Base-by-base conservation (phyloP, 805 yeast species). In the Hermanozyma aechmeae region DNA sequence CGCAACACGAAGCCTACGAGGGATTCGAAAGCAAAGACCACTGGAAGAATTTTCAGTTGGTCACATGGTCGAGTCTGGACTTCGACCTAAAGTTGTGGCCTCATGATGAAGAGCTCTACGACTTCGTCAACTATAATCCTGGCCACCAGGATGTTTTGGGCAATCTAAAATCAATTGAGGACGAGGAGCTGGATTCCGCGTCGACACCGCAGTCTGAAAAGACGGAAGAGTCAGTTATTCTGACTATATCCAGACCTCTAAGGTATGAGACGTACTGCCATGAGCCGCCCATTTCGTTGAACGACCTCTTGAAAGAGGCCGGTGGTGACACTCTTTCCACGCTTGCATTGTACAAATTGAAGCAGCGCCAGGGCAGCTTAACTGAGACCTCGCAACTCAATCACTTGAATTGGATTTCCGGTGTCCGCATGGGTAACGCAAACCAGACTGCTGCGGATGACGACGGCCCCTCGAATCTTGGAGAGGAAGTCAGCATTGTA, bases 391-490 rank as follows among this genome's bases (percentile, higher is more conserved):
- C 58, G 32, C 70, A 71, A 31, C 48, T 72, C 17, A 76, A 79
- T 41, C 94, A 84, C 46, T 58, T 89, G 36, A 77, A 80, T 38
- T 89, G 97, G 97, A 76, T 93, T 22, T 78, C 96, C 0, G 96
- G 97, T 29, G 94, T 89, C 6, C 65, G 86, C 33, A 73, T 89
- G 38, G 84, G 84, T 1, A 58, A 64, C 24, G 50, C 72, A 6
- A 71, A 69, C 4, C 56, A 59, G 12, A 30, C 25, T 4, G 19
- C 23, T 11, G 45, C 43, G 6, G 56, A 48, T 11, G 52, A 45
- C 6, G 54, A 50, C 21, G 59, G 55, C 5, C 71, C 76, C 0
- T 57, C 77, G 15, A 85, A 84, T 45, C 53, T 89, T 15, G 96
- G 95, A 5, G 96, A 87, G 51, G 98, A 89, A 51, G 86, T 92